Evolutionary conservation across 1,284 basidiomycete genomes (phyloP).

Genomic region (Schizophyllum commune): DNA sequence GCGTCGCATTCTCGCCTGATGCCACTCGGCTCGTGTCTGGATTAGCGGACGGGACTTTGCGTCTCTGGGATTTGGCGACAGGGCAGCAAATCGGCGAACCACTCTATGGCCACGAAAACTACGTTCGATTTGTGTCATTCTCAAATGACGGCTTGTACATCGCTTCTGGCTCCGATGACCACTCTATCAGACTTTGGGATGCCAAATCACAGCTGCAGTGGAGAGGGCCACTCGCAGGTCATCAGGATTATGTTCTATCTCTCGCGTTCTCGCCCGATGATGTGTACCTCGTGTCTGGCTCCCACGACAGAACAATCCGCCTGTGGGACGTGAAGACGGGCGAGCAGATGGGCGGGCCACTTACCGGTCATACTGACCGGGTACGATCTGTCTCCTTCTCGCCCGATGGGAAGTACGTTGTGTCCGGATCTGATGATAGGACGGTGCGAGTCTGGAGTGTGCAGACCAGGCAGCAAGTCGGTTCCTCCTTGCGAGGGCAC

Average conservation of each 20-base stretch:
- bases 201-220: too few species aligned
- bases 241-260: too few species aligned
- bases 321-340: too few species aligned
- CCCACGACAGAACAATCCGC: too few species aligned
- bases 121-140: neutral
- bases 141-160: neutral
- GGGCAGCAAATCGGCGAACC: too few species aligned
- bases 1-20: constrained; percentile 6
- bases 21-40: constrained; percentile 5
- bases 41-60: neutral
- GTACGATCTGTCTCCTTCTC: constrained; percentile 1
- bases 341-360: too few species aligned
- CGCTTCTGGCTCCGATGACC: neutral
- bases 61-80: constrained; percentile 2
- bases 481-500: neutral
- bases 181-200: too few species aligned
- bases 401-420: constrained; percentile 1
- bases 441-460: constrained; percentile 2
- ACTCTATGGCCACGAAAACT: too few species aligned
- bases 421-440: neutral
- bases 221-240: too few species aligned
- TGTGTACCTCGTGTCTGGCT: too few species aligned
- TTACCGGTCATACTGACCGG: too few species aligned
- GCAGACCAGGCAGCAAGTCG: neutral
- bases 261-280: neutral